Evolutionary conservation across 495 filamentous ascomycete species (phyloP).

Genomic region (Trichoderma asperelloides): DNA sequence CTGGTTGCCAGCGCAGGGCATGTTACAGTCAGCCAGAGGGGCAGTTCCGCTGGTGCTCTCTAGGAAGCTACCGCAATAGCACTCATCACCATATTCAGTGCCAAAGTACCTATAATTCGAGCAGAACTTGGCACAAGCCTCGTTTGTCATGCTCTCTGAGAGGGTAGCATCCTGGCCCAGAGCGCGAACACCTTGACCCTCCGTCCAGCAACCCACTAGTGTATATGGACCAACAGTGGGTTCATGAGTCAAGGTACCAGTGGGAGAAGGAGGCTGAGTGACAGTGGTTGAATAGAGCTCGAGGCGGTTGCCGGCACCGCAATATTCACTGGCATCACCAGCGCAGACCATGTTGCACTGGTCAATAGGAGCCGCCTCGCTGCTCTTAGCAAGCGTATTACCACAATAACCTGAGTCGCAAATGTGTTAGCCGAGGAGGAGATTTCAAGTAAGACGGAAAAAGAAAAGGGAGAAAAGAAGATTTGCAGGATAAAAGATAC

Average conservation of each 20-base stretch:
- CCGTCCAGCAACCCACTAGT: conserved; percentile 37
- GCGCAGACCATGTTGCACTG: conserved; percentile 44
- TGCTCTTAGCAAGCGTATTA: conserved; percentile 32
- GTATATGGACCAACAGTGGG: conserved; percentile 28
- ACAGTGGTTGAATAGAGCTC: conserved; percentile 38
- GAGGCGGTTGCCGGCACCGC: conserved; percentile 35
- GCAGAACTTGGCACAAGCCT: conserved; percentile 33
- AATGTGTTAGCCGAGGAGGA: conserved; percentile 8
- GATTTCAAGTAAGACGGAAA: neutral
- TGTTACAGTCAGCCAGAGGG: conserved; percentile 27
- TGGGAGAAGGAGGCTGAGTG: conserved; percentile 24
- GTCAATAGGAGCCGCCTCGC: conserved; percentile 25
- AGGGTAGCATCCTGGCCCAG: conserved; percentile 16
- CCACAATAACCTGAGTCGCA: conserved; percentile 35
- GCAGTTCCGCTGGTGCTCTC: conserved; percentile 21
- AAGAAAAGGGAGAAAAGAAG: neutral
- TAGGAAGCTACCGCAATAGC: conserved; percentile 32
- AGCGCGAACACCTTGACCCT: conserved; percentile 25
- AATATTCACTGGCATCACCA: conserved; percentile 35
- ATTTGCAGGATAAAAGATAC: conserved; percentile 12
- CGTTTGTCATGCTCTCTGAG: conserved; percentile 30
- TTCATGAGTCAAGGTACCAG: conserved; percentile 26
- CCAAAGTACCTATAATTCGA: conserved; percentile 31
- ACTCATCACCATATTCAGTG: conserved; percentile 32
- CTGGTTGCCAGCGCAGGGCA: conserved; percentile 31